Conservation (phyloP, 306 rosid species). For the Gillenia trifoliata region DNA sequence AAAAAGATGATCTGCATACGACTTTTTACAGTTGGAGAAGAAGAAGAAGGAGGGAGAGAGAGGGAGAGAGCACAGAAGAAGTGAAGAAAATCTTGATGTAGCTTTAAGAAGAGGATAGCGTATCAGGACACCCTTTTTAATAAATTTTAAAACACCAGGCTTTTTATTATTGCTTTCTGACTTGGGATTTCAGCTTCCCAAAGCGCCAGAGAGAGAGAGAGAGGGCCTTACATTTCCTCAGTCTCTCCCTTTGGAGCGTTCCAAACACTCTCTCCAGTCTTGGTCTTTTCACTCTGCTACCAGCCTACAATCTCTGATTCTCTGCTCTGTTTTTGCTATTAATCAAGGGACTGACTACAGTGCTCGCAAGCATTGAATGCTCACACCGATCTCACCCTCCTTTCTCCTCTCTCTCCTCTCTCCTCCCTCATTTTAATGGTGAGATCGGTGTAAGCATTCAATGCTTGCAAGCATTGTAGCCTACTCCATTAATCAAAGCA, state of each 20-base stretch:
- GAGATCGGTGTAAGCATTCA: too few relatives aligned
- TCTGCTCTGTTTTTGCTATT: neutral
- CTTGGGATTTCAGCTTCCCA: conserved; percentile 82
- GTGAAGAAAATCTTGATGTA: conserved; percentile 38
- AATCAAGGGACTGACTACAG: too few relatives aligned
- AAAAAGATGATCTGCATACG: neutral
- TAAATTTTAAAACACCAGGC: conserved; percentile 15
- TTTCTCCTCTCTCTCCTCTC: too few relatives aligned
- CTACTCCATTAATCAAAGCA: neutral
- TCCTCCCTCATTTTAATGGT: too few relatives aligned
- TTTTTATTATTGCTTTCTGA: conserved; percentile 64
- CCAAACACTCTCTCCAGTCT: conserved; percentile 8
- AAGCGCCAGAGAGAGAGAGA: conserved; percentile 9
- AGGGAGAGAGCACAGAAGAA: neutral
- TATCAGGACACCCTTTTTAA: conserved; percentile 35
- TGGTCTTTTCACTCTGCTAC: neutral
- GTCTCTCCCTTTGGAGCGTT: conserved; percentile 17
- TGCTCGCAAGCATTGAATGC: too few relatives aligned
- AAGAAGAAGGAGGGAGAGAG: neutral
- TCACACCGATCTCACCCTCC: too few relatives aligned
- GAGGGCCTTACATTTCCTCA: conserved; percentile 26
- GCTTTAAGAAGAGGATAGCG: conserved; percentile 54
- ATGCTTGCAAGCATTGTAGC: too few relatives aligned
- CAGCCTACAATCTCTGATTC: neutral
- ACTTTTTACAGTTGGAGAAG: neutral